Percentiles rank a stretch among this genome's conserved stretches.
These are phyloP conservation scores for Glonium stellatum DNA, from an alignment of 495 filamentous ascomycete genomes.

Conservation along the genomic window DNA sequence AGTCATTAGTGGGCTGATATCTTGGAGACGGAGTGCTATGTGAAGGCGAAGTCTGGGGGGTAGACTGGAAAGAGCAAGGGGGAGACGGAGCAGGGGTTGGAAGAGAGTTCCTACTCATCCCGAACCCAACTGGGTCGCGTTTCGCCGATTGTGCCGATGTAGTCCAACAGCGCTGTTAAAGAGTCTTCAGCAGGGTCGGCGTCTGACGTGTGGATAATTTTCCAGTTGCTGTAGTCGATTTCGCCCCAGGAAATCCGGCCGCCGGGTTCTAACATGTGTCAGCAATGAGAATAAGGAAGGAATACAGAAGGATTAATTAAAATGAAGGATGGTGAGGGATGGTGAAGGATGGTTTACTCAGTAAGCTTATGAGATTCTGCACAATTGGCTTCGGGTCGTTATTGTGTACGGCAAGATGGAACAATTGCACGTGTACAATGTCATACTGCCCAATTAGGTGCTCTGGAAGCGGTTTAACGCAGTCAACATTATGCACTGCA, in stretches of 20 bases:
- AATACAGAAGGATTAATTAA: neutral
- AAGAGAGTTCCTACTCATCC: neutral
- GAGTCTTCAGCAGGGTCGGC: neutral
- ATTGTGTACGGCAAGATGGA: neutral
- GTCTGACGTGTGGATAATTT: neutral
- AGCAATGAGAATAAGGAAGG: neutral
- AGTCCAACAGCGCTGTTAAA: neutral
- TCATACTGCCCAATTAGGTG: neutral
- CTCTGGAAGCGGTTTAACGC: neutral
- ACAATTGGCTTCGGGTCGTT: neutral
- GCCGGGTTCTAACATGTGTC: neutral
- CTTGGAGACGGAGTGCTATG: too few relatives aligned
- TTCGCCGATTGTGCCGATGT: neutral
- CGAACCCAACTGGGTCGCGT: neutral
- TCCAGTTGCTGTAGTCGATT: neutral
- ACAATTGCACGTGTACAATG: conserved; percentile 5
- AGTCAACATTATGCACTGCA: neutral
- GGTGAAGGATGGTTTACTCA: neutral
- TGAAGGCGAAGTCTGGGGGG: too few relatives aligned
- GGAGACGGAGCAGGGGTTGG: too few relatives aligned
- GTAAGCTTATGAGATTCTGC: neutral
- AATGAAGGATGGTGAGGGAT: neutral
- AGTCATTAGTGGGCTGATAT: too few relatives aligned
- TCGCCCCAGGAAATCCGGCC: conserved; percentile 3
- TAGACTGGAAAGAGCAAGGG: too few relatives aligned